These are phyloP conservation scores for Syncephalastrum monosporum DNA, from an alignment of 371 early-diverging fungal genomes.

Conservation along the genomic window DNA sequence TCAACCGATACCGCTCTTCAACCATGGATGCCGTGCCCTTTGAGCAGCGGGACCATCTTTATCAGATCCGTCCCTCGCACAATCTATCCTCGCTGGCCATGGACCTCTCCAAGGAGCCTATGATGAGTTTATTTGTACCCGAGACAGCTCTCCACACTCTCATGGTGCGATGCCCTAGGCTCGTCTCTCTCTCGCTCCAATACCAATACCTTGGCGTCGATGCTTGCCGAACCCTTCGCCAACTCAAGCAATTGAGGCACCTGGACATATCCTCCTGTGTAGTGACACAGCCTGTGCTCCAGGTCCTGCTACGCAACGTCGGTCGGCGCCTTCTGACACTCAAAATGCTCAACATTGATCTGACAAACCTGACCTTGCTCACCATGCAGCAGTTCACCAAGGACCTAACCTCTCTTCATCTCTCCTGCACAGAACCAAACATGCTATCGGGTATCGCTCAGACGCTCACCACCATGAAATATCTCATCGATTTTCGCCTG, in stretches of 20 bases:
- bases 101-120: slow-evolving; percentile 33
- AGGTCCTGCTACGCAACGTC: slow-evolving; percentile 20
- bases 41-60: slow-evolving; percentile 39
- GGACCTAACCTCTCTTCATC: slow-evolving; percentile 26
- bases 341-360: slow-evolving; percentile 45
- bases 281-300: slow-evolving; percentile 25
- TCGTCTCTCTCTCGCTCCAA: slow-evolving; percentile 29
- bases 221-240: slow-evolving; percentile 10
- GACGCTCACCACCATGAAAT: slow-evolving; percentile 11
- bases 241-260: slow-evolving; percentile 17
- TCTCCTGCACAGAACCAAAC: slow-evolving; percentile 29
- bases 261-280: slow-evolving; percentile 41
- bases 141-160: slow-evolving; percentile 16
- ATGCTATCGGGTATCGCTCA: slow-evolving; percentile 18
- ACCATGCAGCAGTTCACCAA: slow-evolving; percentile 21
- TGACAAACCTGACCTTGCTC: slow-evolving; percentile 27
- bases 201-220: slow-evolving; percentile 27
- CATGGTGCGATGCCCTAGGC: slow-evolving; percentile 3
- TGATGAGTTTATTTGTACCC: slow-evolving; percentile 19
- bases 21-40: slow-evolving; percentile 10
- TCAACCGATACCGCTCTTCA: slow-evolving; percentile 26
- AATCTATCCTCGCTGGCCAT: slow-evolving; percentile 31
- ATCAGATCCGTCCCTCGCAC: slow-evolving; percentile 39
- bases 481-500: slow-evolving; percentile 35
- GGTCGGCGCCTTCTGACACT: slow-evolving; percentile 21